Evolutionary conservation across 441 rosid species (phyloP).

Genomic region (Lepidium campestre): DNA sequence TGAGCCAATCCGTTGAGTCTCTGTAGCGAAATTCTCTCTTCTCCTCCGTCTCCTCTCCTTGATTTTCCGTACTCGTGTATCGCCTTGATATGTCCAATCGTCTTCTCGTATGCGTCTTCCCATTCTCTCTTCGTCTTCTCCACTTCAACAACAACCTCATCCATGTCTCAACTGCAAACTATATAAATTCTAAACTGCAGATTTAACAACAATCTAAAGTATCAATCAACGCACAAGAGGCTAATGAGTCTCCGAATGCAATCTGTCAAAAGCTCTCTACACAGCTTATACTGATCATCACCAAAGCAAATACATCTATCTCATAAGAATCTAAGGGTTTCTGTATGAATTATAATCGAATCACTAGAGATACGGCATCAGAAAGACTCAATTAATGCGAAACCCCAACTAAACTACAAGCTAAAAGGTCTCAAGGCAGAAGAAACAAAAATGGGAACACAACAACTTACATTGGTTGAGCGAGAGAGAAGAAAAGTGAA

Average conservation of each 20-base stretch:
- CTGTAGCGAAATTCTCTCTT: conserved; percentile 52
- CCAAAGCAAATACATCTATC: neutral
- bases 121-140: conserved; percentile 83
- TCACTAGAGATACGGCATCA: neutral
- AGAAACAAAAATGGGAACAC: neutral
- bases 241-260: neutral
- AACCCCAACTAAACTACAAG: neutral
- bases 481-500: neutral
- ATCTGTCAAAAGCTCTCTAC: neutral
- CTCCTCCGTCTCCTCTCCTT: conserved; percentile 24
- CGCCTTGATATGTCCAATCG: conserved; percentile 45
- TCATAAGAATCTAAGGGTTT: neutral
- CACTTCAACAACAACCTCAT: conserved; percentile 69
- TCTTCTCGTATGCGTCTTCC: conserved; percentile 55
- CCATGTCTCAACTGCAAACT: conserved; percentile 39
- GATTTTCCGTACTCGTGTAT: conserved; percentile 59
- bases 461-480: neutral
- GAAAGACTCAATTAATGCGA: neutral
- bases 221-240: neutral
- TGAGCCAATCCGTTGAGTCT: conserved; percentile 80
- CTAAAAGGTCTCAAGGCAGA: neutral
- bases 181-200: neutral
- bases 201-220: neutral
- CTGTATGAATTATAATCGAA: neutral
- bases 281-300: neutral